Evolutionary conservation across 1,139 yeast species (phyloP), one percentile per base, ranked within the genome.

Genomic region (Yamadazyma songkhlaensis): DNA sequence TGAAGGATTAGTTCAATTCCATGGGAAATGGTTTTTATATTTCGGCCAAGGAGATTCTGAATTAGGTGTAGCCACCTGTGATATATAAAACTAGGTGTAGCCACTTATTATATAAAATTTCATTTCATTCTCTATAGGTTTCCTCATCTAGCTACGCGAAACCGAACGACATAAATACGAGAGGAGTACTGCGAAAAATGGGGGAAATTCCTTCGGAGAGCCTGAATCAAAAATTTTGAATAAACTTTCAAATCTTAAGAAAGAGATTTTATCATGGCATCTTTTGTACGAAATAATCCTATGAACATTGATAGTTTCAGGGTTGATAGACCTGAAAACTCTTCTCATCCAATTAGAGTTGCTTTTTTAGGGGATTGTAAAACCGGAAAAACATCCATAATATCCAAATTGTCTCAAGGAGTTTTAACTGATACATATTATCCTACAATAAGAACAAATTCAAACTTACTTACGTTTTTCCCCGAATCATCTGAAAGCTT

Each of bases 361-460:
- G 85, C 84, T 0, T 58, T 80, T 9, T 50, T 80, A 4, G 87
- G 87, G 0, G 82, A 76, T 0, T 64, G 74, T 9, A 64, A 62
- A 39, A 66, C 72, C 2, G 81, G 81, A 8, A 76, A 76, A 49
- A 69, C 79, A 2, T 64, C 77, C 2, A 58, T 71, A 15, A 67
- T 74, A n/a, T 74, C 82, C 20, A 68, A 78, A 38, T 49, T 80
- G 14, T 54, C 65, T 17, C 67, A 74, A 33, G 73, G 76, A 11
- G 64, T 69, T 33, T 71, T 74, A 28, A 62, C 69, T 24, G 81
- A 74, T 32, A 76, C 79, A 4, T 80, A 84, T 54, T 84, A 84
- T 48, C 92, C 92, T 2, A 84, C 90, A 1, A 66, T 62, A 22
- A 72, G 59, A 53, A 74, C 65, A 57, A 63, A 66, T 21, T 78